A percentile compares a stretch with the other conserved stretches of the same genome.
phyloP scores from a whole-genome alignment of 768 basidiomycete species.

The Nidula microcarpa region DNA sequence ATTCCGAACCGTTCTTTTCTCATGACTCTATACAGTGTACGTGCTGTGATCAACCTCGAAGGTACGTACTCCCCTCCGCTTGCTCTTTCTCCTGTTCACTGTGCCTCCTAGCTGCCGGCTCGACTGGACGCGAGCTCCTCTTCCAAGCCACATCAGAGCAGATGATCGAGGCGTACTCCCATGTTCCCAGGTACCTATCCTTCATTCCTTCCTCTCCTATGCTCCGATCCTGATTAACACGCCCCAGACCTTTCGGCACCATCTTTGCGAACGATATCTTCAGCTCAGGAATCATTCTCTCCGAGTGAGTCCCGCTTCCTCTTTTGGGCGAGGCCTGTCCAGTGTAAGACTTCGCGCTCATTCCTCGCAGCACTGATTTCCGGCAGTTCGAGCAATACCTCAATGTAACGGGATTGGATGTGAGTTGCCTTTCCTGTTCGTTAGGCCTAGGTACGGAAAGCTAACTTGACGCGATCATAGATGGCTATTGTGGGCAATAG shows the following conservation, averaged over 20 bases:
- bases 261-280: slow-evolving; percentile 92
- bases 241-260: slow-evolving; percentile 74
- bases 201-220: background rate
- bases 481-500: slow-evolving; percentile 91
- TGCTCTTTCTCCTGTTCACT: background rate
- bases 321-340: background rate
- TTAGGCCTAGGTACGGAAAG: background rate
- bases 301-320: slow-evolving; percentile 59
- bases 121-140: slow-evolving; percentile 81
- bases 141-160: slow-evolving; percentile 96
- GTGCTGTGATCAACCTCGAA: slow-evolving; percentile 89
- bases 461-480: slow-evolving; percentile 26
- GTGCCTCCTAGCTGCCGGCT: slow-evolving; percentile 65
- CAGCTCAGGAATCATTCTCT: slow-evolving; percentile 83
- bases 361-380: slow-evolving; percentile 77
- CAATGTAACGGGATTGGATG: slow-evolving; percentile 89
- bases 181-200: slow-evolving; percentile 63
- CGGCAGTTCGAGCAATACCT: slow-evolving; percentile 90
- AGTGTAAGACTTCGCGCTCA: slow-evolving; percentile 1
- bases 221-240: background rate
- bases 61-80: slow-evolving; percentile 33
- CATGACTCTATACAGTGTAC: slow-evolving; percentile 49
- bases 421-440: slow-evolving; percentile 26
- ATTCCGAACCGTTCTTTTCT: background rate
- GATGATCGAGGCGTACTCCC: slow-evolving; percentile 90